Percentiles rank a stretch among this genome's conserved stretches.
These are phyloP conservation scores for Westerdykella ornata DNA, from an alignment of 2,329 filamentous ascomycete species.

Conservation along the genomic window DNA sequence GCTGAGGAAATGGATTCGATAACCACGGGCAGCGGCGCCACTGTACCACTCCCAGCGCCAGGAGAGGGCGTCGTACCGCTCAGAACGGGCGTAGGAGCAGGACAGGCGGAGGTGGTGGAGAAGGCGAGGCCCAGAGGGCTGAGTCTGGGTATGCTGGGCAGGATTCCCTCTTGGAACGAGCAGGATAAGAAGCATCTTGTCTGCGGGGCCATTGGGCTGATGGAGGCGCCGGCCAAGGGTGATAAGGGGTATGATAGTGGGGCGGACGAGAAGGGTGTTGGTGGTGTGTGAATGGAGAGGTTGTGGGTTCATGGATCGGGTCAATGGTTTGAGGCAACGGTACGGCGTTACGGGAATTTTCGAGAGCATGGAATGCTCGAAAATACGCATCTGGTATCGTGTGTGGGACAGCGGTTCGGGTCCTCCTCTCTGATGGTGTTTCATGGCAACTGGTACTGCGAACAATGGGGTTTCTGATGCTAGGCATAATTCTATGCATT, in stretches of 20 bases:
- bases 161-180: conserved; percentile 31
- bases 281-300: not conserved
- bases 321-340: not conserved
- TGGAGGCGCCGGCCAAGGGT: conserved; percentile 15
- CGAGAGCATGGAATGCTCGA: too few species aligned
- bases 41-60: conserved; percentile 20
- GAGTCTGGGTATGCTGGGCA: conserved; percentile 24
- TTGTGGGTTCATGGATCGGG: not conserved
- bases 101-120: conserved; percentile 23
- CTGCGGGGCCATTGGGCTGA: conserved; percentile 14
- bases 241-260: conserved; percentile 24
- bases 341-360: not conserved
- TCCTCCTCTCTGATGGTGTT: too few species aligned
- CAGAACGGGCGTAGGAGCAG: conserved; percentile 21
- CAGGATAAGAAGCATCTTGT: conserved; percentile 32
- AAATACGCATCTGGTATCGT: too few species aligned
- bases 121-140: conserved; percentile 25
- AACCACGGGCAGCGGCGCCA: conserved; percentile 7
- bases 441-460: too few species aligned
- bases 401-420: too few species aligned
- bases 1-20: conserved; percentile 23
- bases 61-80: conserved; percentile 31
- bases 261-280: conserved; percentile 5
- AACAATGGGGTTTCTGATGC: too few species aligned
- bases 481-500: too few species aligned